These are phyloP conservation scores for Ogataea minuta DNA, from an alignment of 805 yeast species.

Conservation along the genomic window DNA sequence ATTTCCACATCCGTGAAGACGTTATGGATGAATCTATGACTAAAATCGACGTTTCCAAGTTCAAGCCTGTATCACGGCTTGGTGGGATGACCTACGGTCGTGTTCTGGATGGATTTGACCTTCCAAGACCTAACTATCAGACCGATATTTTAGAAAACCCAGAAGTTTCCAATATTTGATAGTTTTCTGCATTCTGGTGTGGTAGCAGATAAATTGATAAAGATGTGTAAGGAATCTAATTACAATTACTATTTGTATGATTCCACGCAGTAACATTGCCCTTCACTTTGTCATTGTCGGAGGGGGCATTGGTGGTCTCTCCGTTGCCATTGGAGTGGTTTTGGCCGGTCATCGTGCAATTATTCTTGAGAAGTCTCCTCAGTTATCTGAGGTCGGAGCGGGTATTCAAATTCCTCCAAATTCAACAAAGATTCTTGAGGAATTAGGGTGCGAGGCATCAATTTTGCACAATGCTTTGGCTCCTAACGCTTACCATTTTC, in stretches of 20 bases:
- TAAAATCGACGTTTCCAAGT: constrained; percentile 43
- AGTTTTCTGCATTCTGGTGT: constrained; percentile 13
- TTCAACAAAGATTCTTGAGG: constrained; percentile 16
- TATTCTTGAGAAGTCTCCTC: constrained; percentile 29
- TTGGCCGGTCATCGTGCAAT: constrained; percentile 28
- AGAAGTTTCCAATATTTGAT: constrained; percentile 7
- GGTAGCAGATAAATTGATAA: constrained; percentile 5
- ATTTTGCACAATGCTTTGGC: constrained; percentile 11
- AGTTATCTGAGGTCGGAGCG: constrained; percentile 21
- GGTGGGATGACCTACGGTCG: constrained; percentile 52
- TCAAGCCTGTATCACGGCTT: constrained; percentile 54
- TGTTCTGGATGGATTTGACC: constrained; percentile 43
- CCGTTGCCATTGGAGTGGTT: constrained; percentile 28
- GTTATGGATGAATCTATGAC: constrained; percentile 40
- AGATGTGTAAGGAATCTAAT: not conserved
- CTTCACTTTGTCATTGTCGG: constrained; percentile 27
- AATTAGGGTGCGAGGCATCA: constrained; percentile 12
- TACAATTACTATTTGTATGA: not conserved
- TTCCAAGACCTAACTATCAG: constrained; percentile 42
- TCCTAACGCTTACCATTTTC: constrained; percentile 14
- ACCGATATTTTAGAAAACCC: constrained; percentile 17
- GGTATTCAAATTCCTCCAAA: constrained; percentile 24
- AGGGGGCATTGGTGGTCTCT: constrained; percentile 34
- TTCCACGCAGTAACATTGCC: constrained; percentile 2
- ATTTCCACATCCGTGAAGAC: constrained; percentile 58